Base-by-base conservation (phyloP, 2,329 filamentous ascomycete species). In the Parafenestella ontariensis region DNA sequence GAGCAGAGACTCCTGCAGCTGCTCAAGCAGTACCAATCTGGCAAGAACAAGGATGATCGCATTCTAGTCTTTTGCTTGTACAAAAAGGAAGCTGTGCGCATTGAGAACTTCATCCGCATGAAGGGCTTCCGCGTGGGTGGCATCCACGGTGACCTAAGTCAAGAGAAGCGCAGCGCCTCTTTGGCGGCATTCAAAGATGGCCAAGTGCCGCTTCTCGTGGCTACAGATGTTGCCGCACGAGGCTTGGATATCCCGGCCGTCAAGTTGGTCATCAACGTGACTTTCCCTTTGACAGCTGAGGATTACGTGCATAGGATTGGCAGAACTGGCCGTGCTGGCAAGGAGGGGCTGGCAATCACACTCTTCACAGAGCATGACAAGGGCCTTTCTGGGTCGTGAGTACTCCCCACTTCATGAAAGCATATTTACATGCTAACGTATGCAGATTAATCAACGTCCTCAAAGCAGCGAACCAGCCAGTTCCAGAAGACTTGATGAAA, bases 241-340 rank as follows among this genome's bases (percentile, higher is more conserved):
- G 95, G 95, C 49, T 79, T 98, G 48, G 95, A 99, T 78, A 98
- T 99, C 53, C 95, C 95, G 28, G 89, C 91, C 64, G 95, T 99
- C 40, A 96, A 96, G 80, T 79, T 96, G 29, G 95, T 99, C 47
- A 87, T 98, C 70, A 99, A 99, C 71, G 87, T 96, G 46, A 96
- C 93, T 0, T 98, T 97, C 79, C 95, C 93, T 24, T 79, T 98
- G 57, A 98, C 94, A 0, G 92, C 95, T 34, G 95, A 98, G 77
- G 95, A 99, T 72, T 98, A 98, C 69, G 95, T 99, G 26, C 95
- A 99, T 78, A 89, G 95, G 34, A 98, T 99, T 75, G 95, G 95
- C 50, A 77, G 94, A 74, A 99, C 95, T 2, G 95, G 95, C 50
- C 89, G 95, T 72, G 95, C 95, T 43, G 95, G 95, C 46, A 93